Base-by-base conservation (phyloP, 257 asterid genomes). In the Nicotiana benthamiana region DNA sequence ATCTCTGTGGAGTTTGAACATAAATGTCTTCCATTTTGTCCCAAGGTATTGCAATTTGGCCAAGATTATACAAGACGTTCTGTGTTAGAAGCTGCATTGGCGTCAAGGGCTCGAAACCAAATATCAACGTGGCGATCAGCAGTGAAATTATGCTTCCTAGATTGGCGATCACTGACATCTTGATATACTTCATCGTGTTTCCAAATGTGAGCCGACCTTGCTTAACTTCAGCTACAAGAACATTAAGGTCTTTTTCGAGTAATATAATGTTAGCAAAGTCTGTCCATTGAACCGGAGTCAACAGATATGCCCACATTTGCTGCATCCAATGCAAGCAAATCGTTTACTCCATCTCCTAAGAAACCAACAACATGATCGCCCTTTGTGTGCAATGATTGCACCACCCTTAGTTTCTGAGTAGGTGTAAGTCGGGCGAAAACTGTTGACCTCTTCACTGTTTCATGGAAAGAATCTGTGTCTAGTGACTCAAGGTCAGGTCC, bases 401-500 rank as follows among this genome's bases (percentile, higher is more conserved):
- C 82, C 8, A 82, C 85, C 4, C 82, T 51, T 10, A 82, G 82
- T 46, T 82, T 82, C 53, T 82, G 82, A 40, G 79, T 43, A 26
- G 82, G 85, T 77, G 82, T 66, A 56, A 82, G 85, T 65, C 81
- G 66, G 32, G 85, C 85, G 26, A 82, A 54, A 34, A 77, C 85
- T n/a, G 85, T 82, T 66, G 85, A 82, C 22, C 46, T 65, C 36
- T 78, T 82, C 56, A 82, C 82, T 17, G 48, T 57, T 43, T 66
- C 82, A 66, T 66, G 82, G 80, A 82, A 82, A 64, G 85, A 66
- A 16, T 56, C 85, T 53, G 60, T 77, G 65, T 82, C 82, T n/a
- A 82, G 85, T 43, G 79, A 56, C 78, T 82, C 85, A 36, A 82
- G 85, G 28, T 82, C 85, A 10, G 85, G 79, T 15, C 85, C 85